These are phyloP conservation scores for Akanthomyces dipterigenus DNA, from an alignment of 2,329 filamentous ascomycete species.

Conservation along the genomic window DNA sequence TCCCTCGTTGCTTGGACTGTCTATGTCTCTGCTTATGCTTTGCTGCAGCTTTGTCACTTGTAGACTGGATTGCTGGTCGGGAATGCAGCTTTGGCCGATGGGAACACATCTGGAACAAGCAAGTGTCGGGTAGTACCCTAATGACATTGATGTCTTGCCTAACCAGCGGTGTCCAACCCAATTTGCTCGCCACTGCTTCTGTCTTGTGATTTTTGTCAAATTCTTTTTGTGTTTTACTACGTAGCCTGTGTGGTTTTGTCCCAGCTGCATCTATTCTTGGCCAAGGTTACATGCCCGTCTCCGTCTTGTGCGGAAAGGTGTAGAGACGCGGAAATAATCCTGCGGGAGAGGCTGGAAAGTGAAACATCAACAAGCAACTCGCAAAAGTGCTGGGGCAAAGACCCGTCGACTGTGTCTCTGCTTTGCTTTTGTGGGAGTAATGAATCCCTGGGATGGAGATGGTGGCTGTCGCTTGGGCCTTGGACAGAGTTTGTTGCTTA, in stretches of 20 bases:
- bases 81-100: background rate
- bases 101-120: background rate
- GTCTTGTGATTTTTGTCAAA: background rate
- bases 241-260: background rate
- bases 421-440: background rate
- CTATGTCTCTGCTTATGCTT: too few relatives aligned
- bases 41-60: too few relatives aligned
- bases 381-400: background rate
- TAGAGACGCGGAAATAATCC: background rate
- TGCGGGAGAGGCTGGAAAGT: background rate
- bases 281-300: background rate
- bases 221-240: background rate
- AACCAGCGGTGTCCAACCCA: background rate
- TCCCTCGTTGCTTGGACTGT: too few relatives aligned
- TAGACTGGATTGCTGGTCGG: too few relatives aligned
- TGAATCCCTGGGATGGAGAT: slow-evolving; percentile 1
- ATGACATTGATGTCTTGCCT: slow-evolving; percentile 4
- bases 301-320: background rate
- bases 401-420: background rate
- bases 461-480: background rate
- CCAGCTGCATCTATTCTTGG: background rate
- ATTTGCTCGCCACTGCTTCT: background rate
- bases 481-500: background rate
- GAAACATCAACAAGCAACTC: background rate
- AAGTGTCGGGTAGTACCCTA: background rate